Percentiles rank a stretch among this genome's conserved stretches.
Conservation (phyloP, 179 eudicot genomes). For the Heliamphora pulchella region DNA sequence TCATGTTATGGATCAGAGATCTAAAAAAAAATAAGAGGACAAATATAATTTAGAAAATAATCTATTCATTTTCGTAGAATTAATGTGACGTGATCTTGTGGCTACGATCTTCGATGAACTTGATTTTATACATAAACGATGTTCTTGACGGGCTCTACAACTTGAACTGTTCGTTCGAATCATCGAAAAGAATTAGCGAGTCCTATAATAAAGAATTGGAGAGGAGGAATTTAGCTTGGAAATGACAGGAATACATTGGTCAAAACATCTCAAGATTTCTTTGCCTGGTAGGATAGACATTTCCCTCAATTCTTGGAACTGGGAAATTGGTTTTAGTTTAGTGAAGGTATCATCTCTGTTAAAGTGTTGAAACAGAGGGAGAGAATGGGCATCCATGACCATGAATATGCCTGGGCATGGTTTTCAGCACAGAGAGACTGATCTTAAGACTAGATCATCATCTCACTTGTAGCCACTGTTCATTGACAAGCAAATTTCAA, state of each 20-base stretch:
- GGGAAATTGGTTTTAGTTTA: background rate
- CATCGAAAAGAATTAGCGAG: too few relatives aligned
- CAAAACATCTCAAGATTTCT: too few relatives aligned
- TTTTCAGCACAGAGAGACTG: constrained; percentile 9
- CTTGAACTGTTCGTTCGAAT: too few relatives aligned
- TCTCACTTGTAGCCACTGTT: constrained; percentile 20
- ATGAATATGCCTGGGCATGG: background rate
- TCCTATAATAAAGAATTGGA: too few relatives aligned
- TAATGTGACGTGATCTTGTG: too few relatives aligned
- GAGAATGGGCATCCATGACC: constrained; percentile 20
- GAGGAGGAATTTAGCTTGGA: background rate
- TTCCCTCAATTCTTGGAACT: background rate
- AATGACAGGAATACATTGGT: background rate
- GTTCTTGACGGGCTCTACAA: too few relatives aligned
- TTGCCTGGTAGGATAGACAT: background rate
- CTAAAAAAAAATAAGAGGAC: too few relatives aligned
- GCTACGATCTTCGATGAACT: too few relatives aligned
- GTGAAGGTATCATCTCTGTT: background rate
- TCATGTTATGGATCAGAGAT: too few relatives aligned
- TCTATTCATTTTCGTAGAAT: too few relatives aligned
- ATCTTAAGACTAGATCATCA: background rate
- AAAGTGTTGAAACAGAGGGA: constrained; percentile 10
- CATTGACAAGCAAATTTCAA: constrained; percentile 23
- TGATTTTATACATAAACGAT: too few relatives aligned
- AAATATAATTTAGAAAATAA: too few relatives aligned